A percentile compares a stretch with the other conserved stretches of the same genome.
phyloP scores from a whole-genome alignment of 1,284 basidiomycete species.

The Paramarasmius palmivorus region DNA sequence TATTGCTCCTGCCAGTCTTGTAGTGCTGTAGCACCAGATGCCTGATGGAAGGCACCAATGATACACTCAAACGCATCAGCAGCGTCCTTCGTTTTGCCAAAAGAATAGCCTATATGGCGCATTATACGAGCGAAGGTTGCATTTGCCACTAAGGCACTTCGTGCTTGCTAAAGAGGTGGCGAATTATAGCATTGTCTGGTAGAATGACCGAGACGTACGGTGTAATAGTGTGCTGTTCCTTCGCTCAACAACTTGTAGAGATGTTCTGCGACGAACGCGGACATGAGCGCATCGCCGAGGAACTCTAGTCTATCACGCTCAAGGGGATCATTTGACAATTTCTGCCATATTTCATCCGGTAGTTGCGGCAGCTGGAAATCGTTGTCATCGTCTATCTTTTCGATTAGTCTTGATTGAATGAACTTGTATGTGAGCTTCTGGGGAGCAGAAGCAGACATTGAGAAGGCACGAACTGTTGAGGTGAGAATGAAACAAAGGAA shows the following conservation, averaged over 20 bases:
- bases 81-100: conserved; percentile 20
- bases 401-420: conserved; percentile 20
- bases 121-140: conserved; percentile 29
- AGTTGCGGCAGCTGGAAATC: conserved; percentile 23
- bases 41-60: conserved; percentile 23
- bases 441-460: conserved; percentile 9
- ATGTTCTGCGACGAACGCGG: conserved; percentile 21
- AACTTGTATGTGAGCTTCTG: conserved; percentile 2
- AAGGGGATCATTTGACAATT: conserved; percentile 12
- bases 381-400: conserved; percentile 16
- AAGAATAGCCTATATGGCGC: conserved; percentile 21
- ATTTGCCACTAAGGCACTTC: conserved; percentile 25
- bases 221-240: conserved; percentile 22
- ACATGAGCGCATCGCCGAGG: conserved; percentile 26
- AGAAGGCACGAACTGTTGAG: conserved; percentile 2
- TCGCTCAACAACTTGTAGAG: conserved; percentile 19
- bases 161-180: conserved; percentile 16
- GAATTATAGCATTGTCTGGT: neutral
- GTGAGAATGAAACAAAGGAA: neutral
- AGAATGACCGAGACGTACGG: conserved; percentile 19
- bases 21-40: conserved; percentile 20
- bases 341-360: conserved; percentile 17
- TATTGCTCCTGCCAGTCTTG: conserved; percentile 21
- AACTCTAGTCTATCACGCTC: conserved; percentile 28
- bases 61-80: conserved; percentile 30